Evolutionary conservation across 1,139 yeast genomes (phyloP).

Genomic region (Yamadazyma siamensis): DNA sequence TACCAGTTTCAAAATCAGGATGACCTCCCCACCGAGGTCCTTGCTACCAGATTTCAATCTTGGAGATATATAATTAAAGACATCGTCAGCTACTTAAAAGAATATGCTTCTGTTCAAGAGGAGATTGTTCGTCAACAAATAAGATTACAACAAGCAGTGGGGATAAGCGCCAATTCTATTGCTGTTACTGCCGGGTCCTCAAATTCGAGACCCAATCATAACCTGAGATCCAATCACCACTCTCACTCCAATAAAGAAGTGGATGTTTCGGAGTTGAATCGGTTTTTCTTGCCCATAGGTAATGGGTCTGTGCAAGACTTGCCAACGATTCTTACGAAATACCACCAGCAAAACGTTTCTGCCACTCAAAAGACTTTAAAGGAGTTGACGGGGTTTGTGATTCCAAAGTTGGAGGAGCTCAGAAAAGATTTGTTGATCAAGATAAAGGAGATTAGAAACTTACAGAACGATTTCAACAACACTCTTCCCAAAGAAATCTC

Average conservation of each 20-base stretch:
- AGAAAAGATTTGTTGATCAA: slow-evolving; percentile 78
- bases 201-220: slow-evolving; percentile 1
- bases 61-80: slow-evolving; percentile 84
- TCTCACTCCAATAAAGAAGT: slow-evolving; percentile 19
- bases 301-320: slow-evolving; percentile 81
- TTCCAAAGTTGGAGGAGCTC: slow-evolving; percentile 84
- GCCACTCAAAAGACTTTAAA: slow-evolving; percentile 65
- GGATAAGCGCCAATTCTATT: slow-evolving; percentile 23
- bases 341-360: slow-evolving; percentile 69
- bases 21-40: slow-evolving; percentile 74
- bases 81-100: slow-evolving; percentile 69
- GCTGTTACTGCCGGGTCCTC: slow-evolving; percentile 10
- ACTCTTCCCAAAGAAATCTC: slow-evolving; percentile 64
- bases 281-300: slow-evolving; percentile 69
- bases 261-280: slow-evolving; percentile 36
- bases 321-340: slow-evolving; percentile 69
- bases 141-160: slow-evolving; percentile 76
- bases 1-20: slow-evolving; percentile 26
- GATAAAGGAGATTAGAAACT: slow-evolving; percentile 79
- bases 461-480: slow-evolving; percentile 81
- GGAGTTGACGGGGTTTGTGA: slow-evolving; percentile 63
- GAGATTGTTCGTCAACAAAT: slow-evolving; percentile 82
- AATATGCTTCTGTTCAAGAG: slow-evolving; percentile 81
- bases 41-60: slow-evolving; percentile 78
- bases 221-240: slow-evolving; percentile 3